Conservation (phyloP, 495 filamentous ascomycete species). For the Aspergillus ostianus region DNA sequence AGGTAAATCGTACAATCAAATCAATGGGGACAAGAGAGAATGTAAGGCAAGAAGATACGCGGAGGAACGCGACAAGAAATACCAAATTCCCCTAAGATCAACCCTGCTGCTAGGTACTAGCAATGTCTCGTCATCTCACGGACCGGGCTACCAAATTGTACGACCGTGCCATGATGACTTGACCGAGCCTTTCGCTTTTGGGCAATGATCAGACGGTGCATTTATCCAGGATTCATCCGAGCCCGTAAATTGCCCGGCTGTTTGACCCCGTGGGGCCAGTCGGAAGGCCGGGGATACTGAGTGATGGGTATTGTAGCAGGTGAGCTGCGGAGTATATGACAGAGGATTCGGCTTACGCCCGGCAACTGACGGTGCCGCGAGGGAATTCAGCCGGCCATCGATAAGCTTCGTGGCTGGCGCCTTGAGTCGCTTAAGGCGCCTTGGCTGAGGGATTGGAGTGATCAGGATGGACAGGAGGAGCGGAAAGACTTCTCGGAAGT, state of each 20-base stretch:
- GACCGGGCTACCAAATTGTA: not conserved
- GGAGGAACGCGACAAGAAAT: not conserved
- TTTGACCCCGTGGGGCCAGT: constrained; percentile 2
- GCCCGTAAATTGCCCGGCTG: not conserved
- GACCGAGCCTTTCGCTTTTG: not conserved
- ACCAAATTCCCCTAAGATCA: not conserved
- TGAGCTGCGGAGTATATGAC: not conserved
- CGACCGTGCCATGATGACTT: not conserved
- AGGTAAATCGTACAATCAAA: too few species aligned
- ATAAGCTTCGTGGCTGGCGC: constrained; percentile 4
- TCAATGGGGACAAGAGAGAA: not conserved
- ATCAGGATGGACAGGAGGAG: not conserved
- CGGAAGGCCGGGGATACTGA: not conserved
- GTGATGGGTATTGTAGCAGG: not conserved
- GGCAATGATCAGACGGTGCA: constrained; percentile 1
- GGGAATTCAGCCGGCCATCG: not conserved
- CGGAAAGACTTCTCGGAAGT: too few species aligned
- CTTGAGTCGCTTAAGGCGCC: not conserved
- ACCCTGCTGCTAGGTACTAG: not conserved
- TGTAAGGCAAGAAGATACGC: too few species aligned
- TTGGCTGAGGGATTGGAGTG: not conserved
- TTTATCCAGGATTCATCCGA: constrained; percentile 8
- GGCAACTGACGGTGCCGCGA: not conserved
- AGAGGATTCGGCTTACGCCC: not conserved
- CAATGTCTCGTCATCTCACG: not conserved